Percentiles rank a stretch among this genome's conserved stretches.
Conservation (phyloP, 2,329 filamentous ascomycete genomes). For the Pseudogymnoascus sp. region DNA sequence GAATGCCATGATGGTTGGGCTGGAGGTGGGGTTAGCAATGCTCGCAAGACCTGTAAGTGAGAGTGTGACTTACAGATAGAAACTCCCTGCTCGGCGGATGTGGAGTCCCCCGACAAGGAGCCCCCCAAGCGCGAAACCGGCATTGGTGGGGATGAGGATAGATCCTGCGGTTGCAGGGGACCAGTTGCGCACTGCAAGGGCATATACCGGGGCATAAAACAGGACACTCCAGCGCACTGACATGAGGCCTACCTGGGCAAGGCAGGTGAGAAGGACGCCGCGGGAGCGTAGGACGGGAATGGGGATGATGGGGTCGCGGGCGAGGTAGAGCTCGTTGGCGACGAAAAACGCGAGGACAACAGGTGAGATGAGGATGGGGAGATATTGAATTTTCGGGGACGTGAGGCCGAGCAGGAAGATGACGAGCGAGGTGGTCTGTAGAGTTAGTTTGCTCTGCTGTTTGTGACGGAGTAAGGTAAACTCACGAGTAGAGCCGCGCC, state of each 20-base stretch:
- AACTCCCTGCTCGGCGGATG: conserved; percentile 63
- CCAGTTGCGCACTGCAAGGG: conserved; percentile 65
- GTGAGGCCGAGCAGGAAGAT: conserved; percentile 65
- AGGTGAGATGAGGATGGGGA: conserved; percentile 53
- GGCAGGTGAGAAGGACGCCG: conserved; percentile 62
- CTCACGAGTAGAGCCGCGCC: conserved; percentile 59
- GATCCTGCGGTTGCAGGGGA: conserved; percentile 62
- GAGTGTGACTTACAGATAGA: conserved; percentile 47
- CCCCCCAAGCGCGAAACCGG: conserved; percentile 68
- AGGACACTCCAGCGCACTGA: conserved; percentile 71
- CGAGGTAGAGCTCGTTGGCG: conserved; percentile 53
- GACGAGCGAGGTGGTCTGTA: conserved; percentile 53
- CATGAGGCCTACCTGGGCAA: conserved; percentile 71
- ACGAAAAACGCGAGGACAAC: conserved; percentile 44
- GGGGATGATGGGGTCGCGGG: conserved; percentile 66
- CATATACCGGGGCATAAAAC: conserved; percentile 74
- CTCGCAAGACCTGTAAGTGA: neutral
- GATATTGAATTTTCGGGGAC: conserved; percentile 50
- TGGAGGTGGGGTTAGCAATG: conserved; percentile 13
- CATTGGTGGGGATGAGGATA: conserved; percentile 72
- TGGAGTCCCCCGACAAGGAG: conserved; percentile 67
- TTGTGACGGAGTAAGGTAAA: neutral
- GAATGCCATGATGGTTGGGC: conserved; percentile 51
- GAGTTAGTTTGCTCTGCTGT: neutral
- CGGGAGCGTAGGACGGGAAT: conserved; percentile 60